Percentiles rank a stretch among this genome's conserved stretches.
Conservation (phyloP, 805 yeast genomes). For the Candida nanaspora region DNA sequence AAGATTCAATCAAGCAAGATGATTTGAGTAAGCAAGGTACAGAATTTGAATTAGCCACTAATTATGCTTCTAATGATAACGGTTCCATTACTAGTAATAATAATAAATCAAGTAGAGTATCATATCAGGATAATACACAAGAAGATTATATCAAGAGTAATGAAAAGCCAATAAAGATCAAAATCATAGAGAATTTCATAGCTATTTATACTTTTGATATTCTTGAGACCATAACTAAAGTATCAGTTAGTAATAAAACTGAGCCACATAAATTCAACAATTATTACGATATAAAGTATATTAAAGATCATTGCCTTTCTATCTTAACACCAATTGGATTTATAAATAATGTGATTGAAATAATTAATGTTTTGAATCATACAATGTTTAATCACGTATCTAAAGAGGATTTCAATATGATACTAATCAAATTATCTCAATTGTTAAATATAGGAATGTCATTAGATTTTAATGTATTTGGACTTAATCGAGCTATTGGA, state of each 20-base stretch:
- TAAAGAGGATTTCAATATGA: slow-evolving; percentile 11
- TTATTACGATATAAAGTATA: slow-evolving; percentile 25
- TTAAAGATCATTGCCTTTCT: slow-evolving; percentile 35
- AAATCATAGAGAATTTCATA: slow-evolving; percentile 42
- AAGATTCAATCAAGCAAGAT: slow-evolving; percentile 22
- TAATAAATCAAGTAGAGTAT: not conserved
- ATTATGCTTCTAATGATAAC: not conserved
- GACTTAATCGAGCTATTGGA: slow-evolving; percentile 49
- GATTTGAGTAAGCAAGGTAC: not conserved
- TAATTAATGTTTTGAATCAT: slow-evolving; percentile 36
- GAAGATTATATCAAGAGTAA: not conserved
- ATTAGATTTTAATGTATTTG: slow-evolving; percentile 39
- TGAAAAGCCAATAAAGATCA: slow-evolving; percentile 31
- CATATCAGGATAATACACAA: not conserved
- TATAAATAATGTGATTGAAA: slow-evolving; percentile 45
- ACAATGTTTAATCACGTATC: slow-evolving; percentile 9
- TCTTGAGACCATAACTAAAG: slow-evolving; percentile 37
- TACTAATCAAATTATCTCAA: slow-evolving; percentile 15
- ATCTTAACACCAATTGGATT: slow-evolving; percentile 46
- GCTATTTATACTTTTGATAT: slow-evolving; percentile 49
- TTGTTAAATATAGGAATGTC: slow-evolving; percentile 33
- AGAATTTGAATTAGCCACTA: not conserved
- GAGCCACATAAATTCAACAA: slow-evolving; percentile 26
- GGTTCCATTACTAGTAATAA: not conserved
- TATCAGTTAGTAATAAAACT: slow-evolving; percentile 6